Base-by-base conservation (phyloP, 2,329 filamentous ascomycete genomes). In the Neofusicoccum cordaticola region DNA sequence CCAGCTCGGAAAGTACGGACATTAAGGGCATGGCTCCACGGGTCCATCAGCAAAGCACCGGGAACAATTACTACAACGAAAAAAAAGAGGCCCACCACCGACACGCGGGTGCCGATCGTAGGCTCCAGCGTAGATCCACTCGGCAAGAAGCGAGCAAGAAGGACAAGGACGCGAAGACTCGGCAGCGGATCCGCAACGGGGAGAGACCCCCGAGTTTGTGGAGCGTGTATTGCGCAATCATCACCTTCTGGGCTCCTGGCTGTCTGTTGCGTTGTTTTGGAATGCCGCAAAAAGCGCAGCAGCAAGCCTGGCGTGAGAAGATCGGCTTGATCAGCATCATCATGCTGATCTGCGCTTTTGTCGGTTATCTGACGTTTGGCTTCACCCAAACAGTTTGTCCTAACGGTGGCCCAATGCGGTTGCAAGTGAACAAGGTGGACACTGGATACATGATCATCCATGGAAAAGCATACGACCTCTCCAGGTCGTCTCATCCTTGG, bases 261-360 rank as follows among this genome's bases (percentile, higher is more conserved):
- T 90, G 94, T 67, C 79, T 97, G 34, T 82, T 99, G 63, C 86
- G 85, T 69, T 96, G 92, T 78, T 95, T 93, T 72, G 93, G 93
- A 44, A 96, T 91, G 83, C 87, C 88, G 7, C 85, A 91, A 51
- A 95, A 91, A 77, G 92, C 90, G 15, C 92, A 98, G 77, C 90
- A 93, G 74, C 86, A 92, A 72, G 95, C 95, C 2, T 99, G 95
- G 95, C 87, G 95, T 69, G 95, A 99, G 76, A 99, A 99, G 84
- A 96, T 99, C 83, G 95, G 95, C 2, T 81, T 99, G 65, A 91
- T 97, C 80, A 97, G 93, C 79, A 88, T 99, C 74, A 99, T 99
- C 74, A 74, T 97, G 37, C 74, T 90, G 66, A 93, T 98, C 74
- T 96, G 93, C 83, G 85, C 87, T 9, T 88, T 93, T 73, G 94